Evolutionary conservation across 306 rosid species (phyloP).

Genomic region (Gastrolobium bilobum): DNA sequence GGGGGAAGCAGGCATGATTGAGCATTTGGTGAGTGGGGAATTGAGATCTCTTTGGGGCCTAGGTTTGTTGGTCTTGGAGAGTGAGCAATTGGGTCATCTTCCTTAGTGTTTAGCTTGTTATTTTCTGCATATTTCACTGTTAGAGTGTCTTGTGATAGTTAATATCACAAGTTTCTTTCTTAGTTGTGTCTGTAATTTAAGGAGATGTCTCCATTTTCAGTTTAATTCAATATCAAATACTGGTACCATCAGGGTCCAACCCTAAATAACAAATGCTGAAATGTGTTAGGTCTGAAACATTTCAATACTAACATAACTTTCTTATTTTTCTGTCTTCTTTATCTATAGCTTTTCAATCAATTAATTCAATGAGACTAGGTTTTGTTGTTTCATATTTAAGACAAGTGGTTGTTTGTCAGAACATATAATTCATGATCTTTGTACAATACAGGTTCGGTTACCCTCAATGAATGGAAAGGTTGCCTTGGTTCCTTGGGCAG

Average conservation of each 20-base stretch:
- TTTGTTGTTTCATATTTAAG: conserved; percentile 31
- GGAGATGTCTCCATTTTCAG: no score
- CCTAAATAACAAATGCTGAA: conserved; percentile 20
- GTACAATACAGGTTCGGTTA: conserved; percentile 80
- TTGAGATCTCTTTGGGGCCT: no score
- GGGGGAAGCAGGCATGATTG: no score
- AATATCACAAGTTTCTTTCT: no score
- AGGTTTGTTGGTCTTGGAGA: no score
- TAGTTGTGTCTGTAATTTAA: no score
- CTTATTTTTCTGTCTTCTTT: conserved; percentile 7
- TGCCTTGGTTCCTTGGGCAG: conserved; percentile 99
- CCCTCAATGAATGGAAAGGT: conserved; percentile 89
- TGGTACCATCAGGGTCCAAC: background rate
- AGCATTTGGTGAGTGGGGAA: no score
- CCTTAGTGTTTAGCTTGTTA: no score
- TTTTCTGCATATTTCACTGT: no score
- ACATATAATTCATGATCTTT: conserved; percentile 39
- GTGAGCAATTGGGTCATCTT: no score
- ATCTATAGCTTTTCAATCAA: background rate
- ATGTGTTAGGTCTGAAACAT: conserved; percentile 1
- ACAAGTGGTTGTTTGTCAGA: conserved; percentile 24
- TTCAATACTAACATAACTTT: background rate
- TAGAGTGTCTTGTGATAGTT: no score
- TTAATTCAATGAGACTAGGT: conserved; percentile 27
- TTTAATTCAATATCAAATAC: no score